Evolutionary conservation across 495 filamentous ascomycete species (phyloP), one percentile per base, ranked within the genome.

Genomic region (Pyronema domesticum): DNA sequence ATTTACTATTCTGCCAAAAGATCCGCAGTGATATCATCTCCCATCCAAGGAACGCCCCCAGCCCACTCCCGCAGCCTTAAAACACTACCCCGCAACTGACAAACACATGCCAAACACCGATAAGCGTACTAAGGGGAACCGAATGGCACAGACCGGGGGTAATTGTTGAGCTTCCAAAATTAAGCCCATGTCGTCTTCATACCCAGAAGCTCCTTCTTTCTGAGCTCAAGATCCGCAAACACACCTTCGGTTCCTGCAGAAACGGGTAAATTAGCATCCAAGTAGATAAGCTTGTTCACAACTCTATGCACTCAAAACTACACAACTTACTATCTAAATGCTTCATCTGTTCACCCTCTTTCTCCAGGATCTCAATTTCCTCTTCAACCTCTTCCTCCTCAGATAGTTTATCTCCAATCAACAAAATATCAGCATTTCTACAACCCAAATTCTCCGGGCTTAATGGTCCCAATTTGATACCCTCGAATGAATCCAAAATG

Each of bases 371-470:
- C 35, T 58, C 53, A 44, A 64, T 48, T 30, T 61, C 61, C 37
- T 64, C 58, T 46, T 37, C 30, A 13, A 51, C 48, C 35, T 13
- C 54, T 9, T 61, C 34, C 13, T 64, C 54, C 35, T 57, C 55
- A 18, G 60, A 46, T 9, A 30, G 17, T 7, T 55, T 56, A 60
- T 87, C 81, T 17, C 89, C 89, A 57, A 94, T 80, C 56, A 95
- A 73, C 14, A 95, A 69, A 51, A 94, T 77, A 63, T 95, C 87
- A 0, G 85, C 76, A 59, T 86, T 84, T 18, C 74, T 73, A 62
- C 83, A 86, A 55, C 94, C 76, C 45, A 95, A 71, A 62, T 89
- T 78, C 52, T 88, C 78, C 0, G 87, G 85, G 53, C 78, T 68
- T 7, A 85, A 70, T 0, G 83, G 77, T 37, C 79, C 71, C 89